Percentiles rank a stretch among this genome's conserved stretches.
These are phyloP conservation scores for Hymenoscyphus fructigenus DNA, from an alignment of 2,329 filamentous ascomycete genomes.

Conservation along the genomic window DNA sequence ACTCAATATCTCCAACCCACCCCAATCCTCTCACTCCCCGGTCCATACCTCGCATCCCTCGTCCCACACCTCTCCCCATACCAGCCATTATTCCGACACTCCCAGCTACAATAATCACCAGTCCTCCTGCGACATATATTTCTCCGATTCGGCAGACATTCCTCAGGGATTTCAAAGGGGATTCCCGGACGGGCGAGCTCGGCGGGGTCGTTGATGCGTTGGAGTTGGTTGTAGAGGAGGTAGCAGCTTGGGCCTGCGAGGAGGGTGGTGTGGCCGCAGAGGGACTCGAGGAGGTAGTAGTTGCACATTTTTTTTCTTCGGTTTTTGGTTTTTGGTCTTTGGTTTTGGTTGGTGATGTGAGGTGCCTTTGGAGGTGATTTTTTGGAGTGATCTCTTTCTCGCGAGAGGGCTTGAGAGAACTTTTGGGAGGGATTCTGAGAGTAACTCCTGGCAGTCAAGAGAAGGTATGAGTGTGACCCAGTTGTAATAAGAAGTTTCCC, in stretches of 20 bases:
- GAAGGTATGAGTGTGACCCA: neutral
- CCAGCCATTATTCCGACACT: conserved; percentile 34
- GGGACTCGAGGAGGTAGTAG: conserved; percentile 30
- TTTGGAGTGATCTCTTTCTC: neutral
- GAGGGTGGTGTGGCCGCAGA: conserved; percentile 34
- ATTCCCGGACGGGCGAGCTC: conserved; percentile 19
- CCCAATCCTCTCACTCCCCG: conserved; percentile 32
- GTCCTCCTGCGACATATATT: conserved; percentile 25
- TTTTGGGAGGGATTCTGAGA: neutral
- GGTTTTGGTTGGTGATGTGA: too few species aligned
- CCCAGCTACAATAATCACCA: conserved; percentile 29
- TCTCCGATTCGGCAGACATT: conserved; percentile 29
- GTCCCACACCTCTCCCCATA: conserved; percentile 29
- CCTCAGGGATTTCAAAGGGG: conserved; percentile 31
- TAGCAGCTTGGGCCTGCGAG: conserved; percentile 34
- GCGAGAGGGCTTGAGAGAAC: neutral
- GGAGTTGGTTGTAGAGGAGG: conserved; percentile 33
- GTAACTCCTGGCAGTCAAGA: neutral
- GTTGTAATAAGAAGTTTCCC: neutral
- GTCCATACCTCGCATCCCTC: conserved; percentile 31
- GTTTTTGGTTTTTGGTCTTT: neutral
- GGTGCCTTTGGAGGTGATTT: neutral
- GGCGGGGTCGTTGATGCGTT: conserved; percentile 34
- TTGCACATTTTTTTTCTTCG: conserved; percentile 30
- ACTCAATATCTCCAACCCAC: conserved; percentile 33